A percentile compares a stretch with the other conserved stretches of the same genome.
phyloP scores from a whole-genome alignment of 768 basidiomycete species.

The Sarcomyxa edulis region DNA sequence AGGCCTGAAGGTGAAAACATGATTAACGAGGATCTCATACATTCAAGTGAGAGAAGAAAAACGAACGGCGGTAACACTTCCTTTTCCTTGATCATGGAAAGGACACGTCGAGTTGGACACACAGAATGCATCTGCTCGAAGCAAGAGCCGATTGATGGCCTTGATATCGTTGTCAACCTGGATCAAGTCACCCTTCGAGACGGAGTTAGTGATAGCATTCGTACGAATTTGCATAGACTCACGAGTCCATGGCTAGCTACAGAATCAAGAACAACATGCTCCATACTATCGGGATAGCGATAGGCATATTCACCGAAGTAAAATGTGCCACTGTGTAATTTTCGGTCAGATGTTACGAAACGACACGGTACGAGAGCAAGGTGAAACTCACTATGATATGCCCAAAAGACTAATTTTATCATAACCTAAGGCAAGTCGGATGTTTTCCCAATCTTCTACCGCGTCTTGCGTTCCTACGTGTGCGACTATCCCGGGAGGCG shows the following conservation, averaged over 20 bases:
- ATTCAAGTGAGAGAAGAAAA: too few relatives aligned
- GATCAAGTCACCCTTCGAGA: too few relatives aligned
- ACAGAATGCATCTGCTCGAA: conserved; percentile 14
- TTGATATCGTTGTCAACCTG: conserved; percentile 8
- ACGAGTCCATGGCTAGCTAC: conserved; percentile 14
- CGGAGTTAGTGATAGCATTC: too few relatives aligned
- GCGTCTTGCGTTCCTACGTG: conserved; percentile 12
- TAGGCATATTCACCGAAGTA: conserved; percentile 10
- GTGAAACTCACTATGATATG: conserved; percentile 11
- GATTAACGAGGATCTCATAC: too few relatives aligned
- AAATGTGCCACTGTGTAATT: conserved; percentile 13
- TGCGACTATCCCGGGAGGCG: conserved; percentile 10
- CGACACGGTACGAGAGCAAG: too few relatives aligned
- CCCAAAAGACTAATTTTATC: conserved; percentile 8
- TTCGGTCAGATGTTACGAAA: too few relatives aligned
- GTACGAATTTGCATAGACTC: too few relatives aligned
- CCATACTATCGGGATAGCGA: conserved; percentile 10
- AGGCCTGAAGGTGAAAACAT: conserved; percentile 1
- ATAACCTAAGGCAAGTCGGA: conserved; percentile 12
- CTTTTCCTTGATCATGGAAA: conserved; percentile 13
- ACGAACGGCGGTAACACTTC: conserved; percentile 27
- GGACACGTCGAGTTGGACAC: conserved; percentile 11
- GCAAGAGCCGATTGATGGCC: conserved; percentile 11
- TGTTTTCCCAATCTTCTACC: conserved; percentile 13
- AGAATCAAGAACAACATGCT: conserved; percentile 12